A percentile compares a stretch with the other conserved stretches of the same genome.
Conservation (phyloP, 2,329 filamentous ascomycete genomes). For the Coniochaeta prunicola region DNA sequence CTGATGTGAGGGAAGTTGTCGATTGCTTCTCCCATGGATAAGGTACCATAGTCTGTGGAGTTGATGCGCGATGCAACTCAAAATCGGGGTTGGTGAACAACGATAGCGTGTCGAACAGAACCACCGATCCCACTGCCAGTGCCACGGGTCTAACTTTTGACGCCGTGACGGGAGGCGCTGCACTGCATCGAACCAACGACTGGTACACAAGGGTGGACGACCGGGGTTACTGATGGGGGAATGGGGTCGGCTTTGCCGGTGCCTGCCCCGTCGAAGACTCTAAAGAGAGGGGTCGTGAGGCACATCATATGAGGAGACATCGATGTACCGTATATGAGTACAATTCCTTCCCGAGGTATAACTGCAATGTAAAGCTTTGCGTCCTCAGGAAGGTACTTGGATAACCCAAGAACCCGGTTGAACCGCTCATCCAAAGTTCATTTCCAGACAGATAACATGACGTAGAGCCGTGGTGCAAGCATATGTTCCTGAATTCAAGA, state of each 20-base stretch:
- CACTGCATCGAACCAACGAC: neutral
- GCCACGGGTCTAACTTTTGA: neutral
- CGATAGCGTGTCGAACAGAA: neutral
- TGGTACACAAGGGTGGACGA: neutral
- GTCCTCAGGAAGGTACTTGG: neutral
- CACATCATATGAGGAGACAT: too few relatives aligned
- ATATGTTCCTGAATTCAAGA: neutral
- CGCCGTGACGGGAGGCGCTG: neutral
- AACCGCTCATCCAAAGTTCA: neutral
- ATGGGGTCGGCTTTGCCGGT: too few relatives aligned
- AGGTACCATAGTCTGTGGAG: neutral
- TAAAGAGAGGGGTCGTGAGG: too few relatives aligned
- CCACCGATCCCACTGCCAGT: neutral
- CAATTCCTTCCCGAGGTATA: too few relatives aligned
- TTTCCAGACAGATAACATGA: neutral
- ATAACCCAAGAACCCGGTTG: neutral
- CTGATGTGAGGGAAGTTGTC: neutral
- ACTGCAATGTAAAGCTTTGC: too few relatives aligned
- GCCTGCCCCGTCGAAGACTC: too few relatives aligned
- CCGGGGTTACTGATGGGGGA: neutral
- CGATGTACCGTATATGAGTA: too few relatives aligned
- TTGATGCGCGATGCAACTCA: neutral
- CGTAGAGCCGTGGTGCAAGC: neutral
- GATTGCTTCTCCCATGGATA: neutral
- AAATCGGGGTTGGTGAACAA: neutral